Conservation (phyloP, 208 protist genomes). For the Wallacemonas sp. region DNA sequence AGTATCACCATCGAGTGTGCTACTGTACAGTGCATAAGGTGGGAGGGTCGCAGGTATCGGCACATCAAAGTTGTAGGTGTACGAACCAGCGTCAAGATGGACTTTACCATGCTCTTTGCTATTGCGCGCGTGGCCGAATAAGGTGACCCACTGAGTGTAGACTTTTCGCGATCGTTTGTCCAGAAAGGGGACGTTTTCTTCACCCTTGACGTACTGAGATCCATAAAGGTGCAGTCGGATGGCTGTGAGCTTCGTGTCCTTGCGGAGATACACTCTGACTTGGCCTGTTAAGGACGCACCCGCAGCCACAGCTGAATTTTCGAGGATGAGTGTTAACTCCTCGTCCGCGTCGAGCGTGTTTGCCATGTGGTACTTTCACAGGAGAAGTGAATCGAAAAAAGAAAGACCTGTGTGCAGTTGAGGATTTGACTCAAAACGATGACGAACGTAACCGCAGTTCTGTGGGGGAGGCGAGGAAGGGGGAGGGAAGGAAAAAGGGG, state of each 20-base stretch:
- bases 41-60: neutral
- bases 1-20: too few species aligned
- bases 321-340: neutral
- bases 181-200: too few species aligned
- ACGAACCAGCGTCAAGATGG: neutral
- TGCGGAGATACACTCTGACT: neutral
- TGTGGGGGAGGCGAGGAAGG: too few species aligned
- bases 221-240: neutral
- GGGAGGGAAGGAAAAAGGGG: too few species aligned
- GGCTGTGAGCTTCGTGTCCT: neutral
- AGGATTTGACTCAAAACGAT: too few species aligned
- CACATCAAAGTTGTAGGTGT: conserved; percentile 6
- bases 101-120: neutral
- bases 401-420: too few species aligned
- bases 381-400: too few species aligned
- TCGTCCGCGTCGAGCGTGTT: neutral
- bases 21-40: neutral
- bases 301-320: neutral
- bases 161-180: neutral
- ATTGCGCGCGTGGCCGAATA: neutral
- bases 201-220: neutral
- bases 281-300: neutral
- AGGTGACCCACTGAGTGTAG: neutral
- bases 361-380: too few species aligned
- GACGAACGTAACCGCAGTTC: too few species aligned